These are phyloP conservation scores for Diplogelasinospora grovesii DNA, from an alignment of 495 filamentous ascomycete genomes.

Conservation along the genomic window DNA sequence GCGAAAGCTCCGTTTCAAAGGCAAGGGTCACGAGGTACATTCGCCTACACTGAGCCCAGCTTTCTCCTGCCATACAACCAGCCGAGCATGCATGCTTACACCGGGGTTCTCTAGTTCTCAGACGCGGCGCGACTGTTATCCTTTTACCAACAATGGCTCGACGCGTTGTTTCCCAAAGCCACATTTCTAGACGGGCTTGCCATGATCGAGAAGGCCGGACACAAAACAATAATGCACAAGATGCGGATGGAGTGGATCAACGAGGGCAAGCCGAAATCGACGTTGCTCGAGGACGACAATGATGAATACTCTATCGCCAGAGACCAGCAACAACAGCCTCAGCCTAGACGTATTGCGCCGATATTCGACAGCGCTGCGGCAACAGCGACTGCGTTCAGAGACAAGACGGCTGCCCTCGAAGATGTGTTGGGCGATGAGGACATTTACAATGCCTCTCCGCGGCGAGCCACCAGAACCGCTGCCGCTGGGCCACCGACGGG, in stretches of 20 bases:
- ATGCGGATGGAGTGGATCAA: slow-evolving; percentile 71
- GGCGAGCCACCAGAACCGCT: slow-evolving; percentile 5
- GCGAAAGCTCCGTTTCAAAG: slow-evolving; percentile 72
- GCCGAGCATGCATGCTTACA: not conserved
- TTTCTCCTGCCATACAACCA: not conserved
- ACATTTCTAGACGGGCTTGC: slow-evolving; percentile 84
- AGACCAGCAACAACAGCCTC: no score
- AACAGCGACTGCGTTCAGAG: not conserved
- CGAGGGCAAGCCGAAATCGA: slow-evolving; percentile 53
- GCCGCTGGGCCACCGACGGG: slow-evolving; percentile 10
- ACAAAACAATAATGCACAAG: slow-evolving; percentile 68
- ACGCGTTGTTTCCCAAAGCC: slow-evolving; percentile 90
- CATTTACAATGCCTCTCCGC: slow-evolving; percentile 37
- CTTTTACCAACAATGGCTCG: slow-evolving; percentile 94
- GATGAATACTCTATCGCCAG: slow-evolving; percentile 13
- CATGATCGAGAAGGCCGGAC: slow-evolving; percentile 92
- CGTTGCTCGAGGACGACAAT: slow-evolving; percentile 47
- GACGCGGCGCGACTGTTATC: slow-evolving; percentile 77
- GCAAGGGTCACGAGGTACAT: slow-evolving; percentile 88
- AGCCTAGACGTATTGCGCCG: slow-evolving; percentile 38
- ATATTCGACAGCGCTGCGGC: slow-evolving; percentile 34
- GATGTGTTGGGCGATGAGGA: slow-evolving; percentile 35
- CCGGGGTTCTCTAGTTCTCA: slow-evolving; percentile 54
- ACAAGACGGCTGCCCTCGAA: slow-evolving; percentile 17
- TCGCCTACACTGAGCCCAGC: not conserved